phyloP scores from a whole-genome alignment of 1,139 yeast species.

The Pichia sp. region DNA sequence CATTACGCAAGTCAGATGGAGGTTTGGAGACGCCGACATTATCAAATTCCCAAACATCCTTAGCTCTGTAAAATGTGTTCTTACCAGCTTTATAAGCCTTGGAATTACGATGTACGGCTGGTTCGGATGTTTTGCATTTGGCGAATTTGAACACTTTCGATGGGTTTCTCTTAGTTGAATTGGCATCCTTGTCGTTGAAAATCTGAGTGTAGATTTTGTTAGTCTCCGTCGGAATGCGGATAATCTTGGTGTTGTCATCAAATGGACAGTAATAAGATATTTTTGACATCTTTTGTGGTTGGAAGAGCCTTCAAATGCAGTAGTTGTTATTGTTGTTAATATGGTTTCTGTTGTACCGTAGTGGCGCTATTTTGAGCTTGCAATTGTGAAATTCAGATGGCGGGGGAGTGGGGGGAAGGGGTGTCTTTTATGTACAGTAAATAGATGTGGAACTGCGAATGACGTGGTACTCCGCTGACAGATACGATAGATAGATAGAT shows the following conservation, averaged over 20 bases:
- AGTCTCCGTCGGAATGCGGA: conserved; percentile 8
- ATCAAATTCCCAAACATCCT: conserved; percentile 71
- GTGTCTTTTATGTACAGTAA: too few relatives aligned
- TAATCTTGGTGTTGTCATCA: conserved; percentile 12
- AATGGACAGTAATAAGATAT: conserved; percentile 14
- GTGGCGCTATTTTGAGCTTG: too few relatives aligned
- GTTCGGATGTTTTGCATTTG: conserved; percentile 5
- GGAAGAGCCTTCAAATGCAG: neutral
- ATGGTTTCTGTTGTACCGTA: too few relatives aligned
- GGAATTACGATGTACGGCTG: neutral
- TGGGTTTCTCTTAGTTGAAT: conserved; percentile 2
- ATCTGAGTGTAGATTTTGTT: conserved; percentile 1
- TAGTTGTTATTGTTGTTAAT: neutral
- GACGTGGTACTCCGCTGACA: too few relatives aligned
- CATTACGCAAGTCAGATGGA: conserved; percentile 19
- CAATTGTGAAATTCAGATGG: too few relatives aligned
- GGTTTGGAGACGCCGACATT: conserved; percentile 65
- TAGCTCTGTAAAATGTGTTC: conserved; percentile 23
- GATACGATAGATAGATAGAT: too few relatives aligned
- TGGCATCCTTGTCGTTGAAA: neutral
- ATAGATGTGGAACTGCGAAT: too few relatives aligned
- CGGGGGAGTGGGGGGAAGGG: too few relatives aligned
- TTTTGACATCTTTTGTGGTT: conserved; percentile 7
- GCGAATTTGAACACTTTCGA: conserved; percentile 8
- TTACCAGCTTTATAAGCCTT: neutral